Evolutionary conservation across 164 flowering plant species (phyloP).

Genomic region (Malania oleifera): DNA sequence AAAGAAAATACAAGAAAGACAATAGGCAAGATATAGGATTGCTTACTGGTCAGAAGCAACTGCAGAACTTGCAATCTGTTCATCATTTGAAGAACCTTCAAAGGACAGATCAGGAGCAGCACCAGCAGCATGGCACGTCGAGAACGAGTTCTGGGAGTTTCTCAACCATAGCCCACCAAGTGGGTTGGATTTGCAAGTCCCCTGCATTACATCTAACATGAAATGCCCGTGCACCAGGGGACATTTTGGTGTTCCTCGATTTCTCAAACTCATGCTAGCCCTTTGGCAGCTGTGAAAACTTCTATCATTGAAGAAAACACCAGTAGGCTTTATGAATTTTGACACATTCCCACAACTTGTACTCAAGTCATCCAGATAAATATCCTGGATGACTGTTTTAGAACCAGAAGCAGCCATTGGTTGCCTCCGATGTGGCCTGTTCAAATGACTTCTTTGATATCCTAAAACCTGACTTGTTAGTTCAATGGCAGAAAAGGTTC

Average conservation of each 20-base stretch:
- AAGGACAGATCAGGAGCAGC: constrained; percentile 55
- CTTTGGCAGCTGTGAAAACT: constrained; percentile 26
- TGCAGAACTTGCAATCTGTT: constrained; percentile 29
- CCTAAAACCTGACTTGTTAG: background rate
- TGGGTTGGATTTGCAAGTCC: constrained; percentile 9
- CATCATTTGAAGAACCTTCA: constrained; percentile 45
- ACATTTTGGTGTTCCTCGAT: constrained; percentile 7
- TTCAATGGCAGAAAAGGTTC: background rate
- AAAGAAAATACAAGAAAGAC: background rate
- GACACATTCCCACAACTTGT: constrained; percentile 29
- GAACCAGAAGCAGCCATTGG: constrained; percentile 46
- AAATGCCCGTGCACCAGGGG: constrained; percentile 16
- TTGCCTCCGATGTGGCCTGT: background rate
- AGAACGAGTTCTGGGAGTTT: constrained; percentile 26
- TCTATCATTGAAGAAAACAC: constrained; percentile 36
- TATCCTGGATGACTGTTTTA: constrained; percentile 39
- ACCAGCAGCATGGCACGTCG: constrained; percentile 34
- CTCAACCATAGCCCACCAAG: constrained; percentile 20
- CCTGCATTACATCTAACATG: constrained; percentile 16
- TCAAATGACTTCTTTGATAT: background rate
- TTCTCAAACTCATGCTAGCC: constrained; percentile 36
- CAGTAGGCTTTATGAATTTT: constrained; percentile 26
- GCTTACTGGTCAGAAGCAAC: constrained; percentile 51
- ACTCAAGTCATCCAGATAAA: constrained; percentile 30
- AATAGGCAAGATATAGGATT: constrained; percentile 5